These are phyloP conservation scores for Hibiscus tridactylites DNA, from an alignment of 345 rosid species.

Conservation along the genomic window DNA sequence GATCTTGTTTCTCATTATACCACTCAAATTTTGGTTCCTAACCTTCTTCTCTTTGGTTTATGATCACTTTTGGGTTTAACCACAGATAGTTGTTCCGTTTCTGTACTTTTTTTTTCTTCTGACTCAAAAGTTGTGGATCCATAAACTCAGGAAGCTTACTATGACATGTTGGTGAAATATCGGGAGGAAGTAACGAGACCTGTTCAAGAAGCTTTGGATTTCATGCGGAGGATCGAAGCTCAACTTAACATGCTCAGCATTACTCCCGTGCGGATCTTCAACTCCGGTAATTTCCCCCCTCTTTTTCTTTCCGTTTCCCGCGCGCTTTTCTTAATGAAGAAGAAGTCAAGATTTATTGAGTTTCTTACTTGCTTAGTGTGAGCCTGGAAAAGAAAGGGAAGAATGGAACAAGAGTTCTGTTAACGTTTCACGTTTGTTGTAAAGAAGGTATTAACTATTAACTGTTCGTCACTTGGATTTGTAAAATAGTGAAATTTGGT, in stretches of 20 bases:
- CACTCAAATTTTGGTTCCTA: too few relatives aligned
- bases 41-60: not conserved
- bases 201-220: slow-evolving; percentile 94
- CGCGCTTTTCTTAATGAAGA: not conserved
- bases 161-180: slow-evolving; percentile 90
- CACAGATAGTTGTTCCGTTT: not conserved
- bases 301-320: not conserved
- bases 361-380: not conserved
- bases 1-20: not conserved
- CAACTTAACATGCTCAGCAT: slow-evolving; percentile 71
- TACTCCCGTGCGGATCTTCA: slow-evolving; percentile 67
- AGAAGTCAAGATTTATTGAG: not conserved
- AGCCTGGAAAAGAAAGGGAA: slow-evolving; percentile 4
- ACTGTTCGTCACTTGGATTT: not conserved
- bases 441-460: slow-evolving; percentile 3
- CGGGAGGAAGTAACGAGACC: slow-evolving; percentile 89
- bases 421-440: not conserved
- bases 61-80: not conserved
- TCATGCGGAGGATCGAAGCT: slow-evolving; percentile 91
- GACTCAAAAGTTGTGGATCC: slow-evolving; percentile 7
- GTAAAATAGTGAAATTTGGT: not conserved
- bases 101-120: not conserved
- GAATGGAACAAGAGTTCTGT: not conserved
- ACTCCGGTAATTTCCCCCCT: slow-evolving; percentile 44
- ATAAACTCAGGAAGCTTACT: slow-evolving; percentile 72